These are phyloP conservation scores for Coelastrella sp. DNA, from an alignment of 139 green algal genomes.

Conservation along the genomic window DNA sequence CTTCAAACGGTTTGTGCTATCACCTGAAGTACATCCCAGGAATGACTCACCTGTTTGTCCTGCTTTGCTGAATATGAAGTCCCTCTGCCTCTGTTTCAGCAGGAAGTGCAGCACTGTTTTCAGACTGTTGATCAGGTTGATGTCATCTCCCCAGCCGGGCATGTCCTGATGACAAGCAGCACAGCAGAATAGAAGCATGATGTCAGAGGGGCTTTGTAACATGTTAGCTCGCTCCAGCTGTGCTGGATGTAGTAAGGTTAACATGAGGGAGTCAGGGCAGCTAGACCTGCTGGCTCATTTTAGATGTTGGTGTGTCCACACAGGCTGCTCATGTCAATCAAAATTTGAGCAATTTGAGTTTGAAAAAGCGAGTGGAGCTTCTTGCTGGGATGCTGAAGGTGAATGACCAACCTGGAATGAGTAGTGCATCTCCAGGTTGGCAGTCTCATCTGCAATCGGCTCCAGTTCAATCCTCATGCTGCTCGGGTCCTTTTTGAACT, in stretches of 20 bases:
- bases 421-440: not conserved
- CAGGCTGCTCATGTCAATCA: too few species aligned
- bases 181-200: too few species aligned
- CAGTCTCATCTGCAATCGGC: not conserved
- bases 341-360: too few species aligned
- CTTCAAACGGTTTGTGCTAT: not conserved
- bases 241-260: too few species aligned
- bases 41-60: not conserved
- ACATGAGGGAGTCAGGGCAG: too few species aligned
- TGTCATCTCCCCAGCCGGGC: conserved; percentile 44
- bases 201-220: too few species aligned
- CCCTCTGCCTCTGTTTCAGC: conserved; percentile 28
- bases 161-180: conserved; percentile 38
- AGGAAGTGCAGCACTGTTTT: conserved; percentile 29
- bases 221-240: too few species aligned
- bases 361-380: too few species aligned
- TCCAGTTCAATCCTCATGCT: conserved; percentile 16
- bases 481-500: conserved; percentile 18
- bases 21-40: not conserved
- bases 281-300: too few species aligned
- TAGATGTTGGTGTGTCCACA: too few species aligned
- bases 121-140: conserved; percentile 33
- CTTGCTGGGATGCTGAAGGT: not conserved
- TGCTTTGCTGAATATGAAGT: conserved; percentile 7
- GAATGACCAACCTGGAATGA: conserved; percentile 10